Base-by-base conservation (phyloP, 2,329 filamentous ascomycete genomes). In the Tolypocladium album region DNA sequence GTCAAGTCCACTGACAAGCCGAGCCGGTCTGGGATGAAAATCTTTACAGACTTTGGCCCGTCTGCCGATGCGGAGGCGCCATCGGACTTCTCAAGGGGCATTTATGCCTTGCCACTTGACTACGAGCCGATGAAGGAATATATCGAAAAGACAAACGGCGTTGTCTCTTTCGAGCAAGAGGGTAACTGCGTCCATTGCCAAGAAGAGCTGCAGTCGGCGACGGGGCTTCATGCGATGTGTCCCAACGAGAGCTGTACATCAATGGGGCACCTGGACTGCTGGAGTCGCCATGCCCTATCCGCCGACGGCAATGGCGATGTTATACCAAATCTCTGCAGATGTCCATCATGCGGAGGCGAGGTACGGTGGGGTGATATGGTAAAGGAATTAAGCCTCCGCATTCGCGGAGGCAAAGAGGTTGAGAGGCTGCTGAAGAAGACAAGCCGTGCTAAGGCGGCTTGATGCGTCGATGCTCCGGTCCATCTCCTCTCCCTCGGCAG, bases 331-430 rank as follows among this genome's bases (percentile, higher is more conserved):
- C 70, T 78, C 40, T 92, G 91, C 2, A 72, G 67, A 2, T 97
- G 93, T 74, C 90, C 90, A 0, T 75, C 75, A 24, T 97, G 93
- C 69, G 74, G 79, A 1, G 77, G 78, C 0, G 72, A 77, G 5
- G 74, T 92, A 2, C 71, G 78, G 57, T 97, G 93, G 93, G 78
- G 80, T 0, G 83, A 88, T 56, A 83, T 97, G 75, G 88, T 95
- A 76, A 92, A 86, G 69, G 92, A 96, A 70, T 74, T 96, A 66
- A 94, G 82, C 57, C 74, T 96, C 56, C 82, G 93, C 39, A 77
- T 84, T 42, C 82, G 90, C 31, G 92, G 88, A 0, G 73, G 80
- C 59, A 88, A 88, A 60, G 88, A 92, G 64, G 76, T 92, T 1
- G 82, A 86, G 47, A 85, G 85, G 64, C 67, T 96, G 34, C 78